Percentiles rank a stretch among this genome's conserved stretches.
phyloP scores from a whole-genome alignment of 257 asterid species.

The Mitragyna speciosa region DNA sequence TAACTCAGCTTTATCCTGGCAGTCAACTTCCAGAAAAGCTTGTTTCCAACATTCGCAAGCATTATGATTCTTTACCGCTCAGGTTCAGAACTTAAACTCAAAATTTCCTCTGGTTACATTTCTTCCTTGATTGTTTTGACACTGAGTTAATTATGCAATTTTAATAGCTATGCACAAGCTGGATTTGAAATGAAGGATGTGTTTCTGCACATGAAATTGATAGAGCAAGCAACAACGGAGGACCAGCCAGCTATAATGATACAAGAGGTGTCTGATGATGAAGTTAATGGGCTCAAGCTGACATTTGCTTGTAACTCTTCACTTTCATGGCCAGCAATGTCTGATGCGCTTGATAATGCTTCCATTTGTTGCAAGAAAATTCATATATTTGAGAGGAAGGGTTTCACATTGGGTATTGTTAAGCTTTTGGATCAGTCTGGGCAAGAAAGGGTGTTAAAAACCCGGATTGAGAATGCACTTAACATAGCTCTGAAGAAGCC shows the following conservation, averaged over 20 bases:
- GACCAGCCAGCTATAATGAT: constrained; percentile 79
- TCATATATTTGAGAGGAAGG: constrained; percentile 97
- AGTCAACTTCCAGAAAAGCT: constrained; percentile 94
- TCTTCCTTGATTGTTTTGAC: background rate
- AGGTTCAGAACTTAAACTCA: constrained; percentile 41
- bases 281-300: constrained; percentile 61
- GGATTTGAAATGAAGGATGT: constrained; percentile 98
- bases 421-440: constrained; percentile 64
- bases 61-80: constrained; percentile 90
- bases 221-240: constrained; percentile 74
- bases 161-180: constrained; percentile 78
- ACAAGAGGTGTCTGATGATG: constrained; percentile 73
- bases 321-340: constrained; percentile 91
- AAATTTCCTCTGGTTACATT: background rate
- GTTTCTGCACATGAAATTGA: constrained; percentile 85
- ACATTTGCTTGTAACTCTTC: constrained; percentile 89
- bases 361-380: constrained; percentile 82
- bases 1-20: constrained; percentile 97
- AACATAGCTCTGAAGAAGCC: constrained; percentile 73
- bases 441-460: constrained; percentile 71
- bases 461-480: constrained; percentile 78
- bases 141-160: constrained; percentile 1
- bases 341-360: constrained; percentile 79
- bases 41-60: constrained; percentile 89
- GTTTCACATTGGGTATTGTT: constrained; percentile 77